Base-by-base conservation (phyloP, 2,329 filamentous ascomycete species). In the Fusarium anguioides region DNA sequence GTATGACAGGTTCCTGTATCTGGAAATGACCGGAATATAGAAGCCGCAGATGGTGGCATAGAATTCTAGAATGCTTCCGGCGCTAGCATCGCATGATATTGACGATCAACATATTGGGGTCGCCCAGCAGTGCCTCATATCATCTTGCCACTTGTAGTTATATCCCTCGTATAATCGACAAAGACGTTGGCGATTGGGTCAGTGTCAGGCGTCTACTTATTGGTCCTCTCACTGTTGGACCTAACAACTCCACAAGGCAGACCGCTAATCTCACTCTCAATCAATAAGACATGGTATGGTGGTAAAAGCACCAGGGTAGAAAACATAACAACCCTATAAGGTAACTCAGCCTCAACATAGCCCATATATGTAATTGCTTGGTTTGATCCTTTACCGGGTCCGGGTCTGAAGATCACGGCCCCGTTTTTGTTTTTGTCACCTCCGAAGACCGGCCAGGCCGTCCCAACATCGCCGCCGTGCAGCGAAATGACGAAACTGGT, bases 11-110 rank as follows among this genome's bases (percentile, higher is more conserved):
- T 31, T n/a, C 23, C 61, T 65, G 44, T 37, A 68, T 68, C 44
- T 51, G 48, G 65, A 48, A 68, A 46, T 47, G 40, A 6, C 65
- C 65, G 65, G 65, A 27, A 51, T 18, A 41, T 20, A 42, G 15
- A 40, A 58, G 50, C 55, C 64, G 54, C 33, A 35, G n/a, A 21
- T 20, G n/a, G 21, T 33, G 48, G 23, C 17, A 53, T 51, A 21
- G 29, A 26, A 33, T 68, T 63, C 65, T 66, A 66, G 65, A 68
- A 68, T 40, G 42, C 41, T 68, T 68, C 54, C 33, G 29, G 46
- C 58, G 51, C 31, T 44, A 39, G 20, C 23, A 46, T 55, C 26
- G 21, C 42, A 36, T 21, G 39, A 52, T 45, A 21, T 46, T 20
- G n/a, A 29, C 4, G 15, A 35, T 6, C 10, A 60, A 36, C 20